phyloP scores from a whole-genome alignment of 2,329 filamentous ascomycete genomes.

The Graphiopsis chlorocephala region DNA sequence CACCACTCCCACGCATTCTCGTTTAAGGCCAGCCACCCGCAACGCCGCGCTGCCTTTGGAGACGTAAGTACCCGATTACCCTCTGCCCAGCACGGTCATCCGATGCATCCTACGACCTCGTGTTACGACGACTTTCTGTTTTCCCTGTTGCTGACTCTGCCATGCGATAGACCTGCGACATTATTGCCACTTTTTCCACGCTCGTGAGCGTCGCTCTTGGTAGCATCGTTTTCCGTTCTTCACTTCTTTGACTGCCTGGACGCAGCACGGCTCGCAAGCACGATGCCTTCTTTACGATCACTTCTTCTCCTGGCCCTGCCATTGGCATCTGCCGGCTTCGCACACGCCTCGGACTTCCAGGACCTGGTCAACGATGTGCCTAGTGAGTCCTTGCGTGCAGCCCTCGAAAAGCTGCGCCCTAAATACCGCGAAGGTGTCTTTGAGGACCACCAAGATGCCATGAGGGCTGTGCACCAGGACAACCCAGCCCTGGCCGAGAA shows the following conservation, averaged over 20 bases:
- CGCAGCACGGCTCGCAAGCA: slow-evolving; percentile 15
- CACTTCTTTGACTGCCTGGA: slow-evolving; percentile 14
- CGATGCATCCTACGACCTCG: background rate
- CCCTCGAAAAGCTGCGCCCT: slow-evolving; percentile 61
- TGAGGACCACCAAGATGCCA: slow-evolving; percentile 60
- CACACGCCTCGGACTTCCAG: slow-evolving; percentile 44
- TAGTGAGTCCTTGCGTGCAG: slow-evolving; percentile 60
- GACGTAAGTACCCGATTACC: slow-evolving; percentile 4
- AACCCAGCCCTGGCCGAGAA: slow-evolving; percentile 62
- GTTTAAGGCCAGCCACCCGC: slow-evolving; percentile 10
- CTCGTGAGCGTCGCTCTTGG: slow-evolving; percentile 1
- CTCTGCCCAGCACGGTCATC: background rate
- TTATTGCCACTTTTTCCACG: background rate
- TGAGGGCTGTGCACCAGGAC: slow-evolving; percentile 61
- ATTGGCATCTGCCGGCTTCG: slow-evolving; percentile 34
- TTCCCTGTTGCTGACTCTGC: background rate
- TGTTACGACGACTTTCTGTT: background rate
- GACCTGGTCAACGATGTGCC: slow-evolving; percentile 57
- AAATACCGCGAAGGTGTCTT: slow-evolving; percentile 69
- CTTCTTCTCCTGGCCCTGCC: slow-evolving; percentile 39
- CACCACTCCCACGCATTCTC: slow-evolving; percentile 2
- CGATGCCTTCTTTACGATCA: slow-evolving; percentile 42
- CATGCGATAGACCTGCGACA: slow-evolving; percentile 13
- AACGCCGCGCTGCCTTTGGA: background rate
- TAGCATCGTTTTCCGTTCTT: slow-evolving; percentile 5